Conservation (phyloP, 2,329 filamentous ascomycete genomes). For the Neurospora sp. region DNA sequence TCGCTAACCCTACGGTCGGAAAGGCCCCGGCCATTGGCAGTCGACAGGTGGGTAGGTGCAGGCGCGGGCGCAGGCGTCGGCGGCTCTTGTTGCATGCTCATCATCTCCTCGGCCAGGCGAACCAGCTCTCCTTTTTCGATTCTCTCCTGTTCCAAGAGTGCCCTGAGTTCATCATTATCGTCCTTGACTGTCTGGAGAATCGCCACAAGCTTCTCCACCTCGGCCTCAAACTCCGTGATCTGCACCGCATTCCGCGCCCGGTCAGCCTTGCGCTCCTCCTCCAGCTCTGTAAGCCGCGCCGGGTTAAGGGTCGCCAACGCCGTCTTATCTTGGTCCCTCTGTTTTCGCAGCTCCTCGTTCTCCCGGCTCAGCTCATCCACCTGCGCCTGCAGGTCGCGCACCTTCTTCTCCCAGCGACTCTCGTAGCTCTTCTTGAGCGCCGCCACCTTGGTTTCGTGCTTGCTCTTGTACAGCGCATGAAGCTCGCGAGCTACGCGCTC, state of each 20-base stretch:
- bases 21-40: not conserved
- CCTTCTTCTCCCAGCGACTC: conserved; percentile 78
- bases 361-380: conserved; percentile 61
- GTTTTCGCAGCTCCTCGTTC: conserved; percentile 57
- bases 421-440: conserved; percentile 82
- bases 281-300: conserved; percentile 30
- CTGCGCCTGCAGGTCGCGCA: conserved; percentile 64
- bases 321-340: not conserved
- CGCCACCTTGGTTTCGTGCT: conserved; percentile 92
- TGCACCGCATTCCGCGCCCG: conserved; percentile 58
- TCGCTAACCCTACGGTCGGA: not conserved
- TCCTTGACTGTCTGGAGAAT: conserved; percentile 59
- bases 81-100: conserved; percentile 47
- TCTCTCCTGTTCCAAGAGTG: conserved; percentile 61
- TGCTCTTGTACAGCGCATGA: conserved; percentile 88
- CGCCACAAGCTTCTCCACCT: conserved; percentile 63
- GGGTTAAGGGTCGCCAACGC: conserved; percentile 42
- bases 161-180: conserved; percentile 57
- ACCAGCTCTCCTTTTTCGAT: conserved; percentile 80
- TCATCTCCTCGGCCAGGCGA: conserved; percentile 73
- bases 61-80: not conserved
- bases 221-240: conserved; percentile 60
- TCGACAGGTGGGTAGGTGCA: not conserved
- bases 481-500: conserved; percentile 91
- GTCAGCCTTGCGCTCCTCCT: conserved; percentile 42